A percentile compares a stretch with the other conserved stretches of the same genome.
These are phyloP conservation scores for Daldinia vernicosa DNA, from an alignment of 495 filamentous ascomycete genomes.

Conservation along the genomic window DNA sequence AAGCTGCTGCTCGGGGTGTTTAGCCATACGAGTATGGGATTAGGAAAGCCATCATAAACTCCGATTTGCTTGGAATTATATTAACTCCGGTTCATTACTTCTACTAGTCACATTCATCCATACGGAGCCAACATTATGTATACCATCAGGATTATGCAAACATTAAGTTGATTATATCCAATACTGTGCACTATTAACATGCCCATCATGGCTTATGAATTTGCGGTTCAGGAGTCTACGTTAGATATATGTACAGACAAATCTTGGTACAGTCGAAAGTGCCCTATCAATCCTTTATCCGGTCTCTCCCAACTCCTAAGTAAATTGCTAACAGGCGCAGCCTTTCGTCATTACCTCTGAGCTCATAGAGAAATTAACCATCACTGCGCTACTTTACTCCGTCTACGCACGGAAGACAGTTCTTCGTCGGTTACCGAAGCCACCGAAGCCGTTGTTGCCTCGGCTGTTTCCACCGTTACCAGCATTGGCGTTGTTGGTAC, in stretches of 20 bases:
- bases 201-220: constrained; percentile 2
- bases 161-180: not conserved
- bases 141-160: not conserved
- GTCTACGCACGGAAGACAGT: constrained; percentile 31
- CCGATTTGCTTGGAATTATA: not conserved
- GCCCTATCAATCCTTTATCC: constrained; percentile 34
- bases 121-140: not conserved
- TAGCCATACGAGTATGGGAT: not conserved
- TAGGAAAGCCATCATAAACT: not conserved
- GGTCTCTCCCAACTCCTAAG: constrained; percentile 30
- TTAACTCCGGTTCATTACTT: not conserved
- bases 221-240: constrained; percentile 24
- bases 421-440: constrained; percentile 25
- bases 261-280: constrained; percentile 27
- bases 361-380: not conserved
- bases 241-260: constrained; percentile 38
- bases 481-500: constrained; percentile 4
- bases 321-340: constrained; percentile 25
- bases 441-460: constrained; percentile 1
- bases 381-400: not conserved
- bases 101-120: not conserved
- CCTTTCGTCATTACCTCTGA: constrained; percentile 7
- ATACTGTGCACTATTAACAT: not conserved
- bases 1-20: not conserved
- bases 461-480: constrained; percentile 3